Conservation (phyloP, 2,329 filamentous ascomycete genomes). For the Colletotrichum higginsianum region DNA sequence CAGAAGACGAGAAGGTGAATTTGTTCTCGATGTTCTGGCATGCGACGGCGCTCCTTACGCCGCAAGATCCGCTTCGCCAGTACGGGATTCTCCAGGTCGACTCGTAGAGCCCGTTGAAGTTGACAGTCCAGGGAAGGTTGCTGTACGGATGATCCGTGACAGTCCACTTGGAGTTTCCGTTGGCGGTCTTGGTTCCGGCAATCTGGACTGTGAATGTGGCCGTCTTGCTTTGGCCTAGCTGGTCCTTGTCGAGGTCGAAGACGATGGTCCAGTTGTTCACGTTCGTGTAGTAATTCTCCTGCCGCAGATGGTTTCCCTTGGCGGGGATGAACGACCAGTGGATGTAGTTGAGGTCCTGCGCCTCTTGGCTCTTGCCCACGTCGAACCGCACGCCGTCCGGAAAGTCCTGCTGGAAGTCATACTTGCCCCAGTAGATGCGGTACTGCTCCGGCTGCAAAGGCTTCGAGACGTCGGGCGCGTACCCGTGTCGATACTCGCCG, state of each 20-base stretch:
- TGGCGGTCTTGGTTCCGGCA: slow-evolving; percentile 73
- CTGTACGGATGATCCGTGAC: slow-evolving; percentile 64
- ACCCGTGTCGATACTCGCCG: slow-evolving; percentile 73
- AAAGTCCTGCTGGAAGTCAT: slow-evolving; percentile 73
- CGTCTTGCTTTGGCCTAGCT: slow-evolving; percentile 62
- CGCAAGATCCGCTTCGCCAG: slow-evolving; percentile 64
- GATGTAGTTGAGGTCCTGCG: slow-evolving; percentile 72
- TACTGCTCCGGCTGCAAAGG: slow-evolving; percentile 70
- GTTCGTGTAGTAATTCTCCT: slow-evolving; percentile 59
- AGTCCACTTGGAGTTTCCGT: slow-evolving; percentile 71
- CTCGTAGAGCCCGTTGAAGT: slow-evolving; percentile 58
- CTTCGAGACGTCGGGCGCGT: slow-evolving; percentile 62
- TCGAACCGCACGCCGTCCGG: slow-evolving; percentile 71
- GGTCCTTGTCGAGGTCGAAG: slow-evolving; percentile 61
- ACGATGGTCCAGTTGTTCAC: slow-evolving; percentile 74
- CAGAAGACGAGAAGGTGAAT: slow-evolving; percentile 67
- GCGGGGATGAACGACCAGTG: slow-evolving; percentile 77
- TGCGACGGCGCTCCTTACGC: slow-evolving; percentile 70
- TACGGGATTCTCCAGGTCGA: slow-evolving; percentile 72
- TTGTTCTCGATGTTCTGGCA: slow-evolving; percentile 75
- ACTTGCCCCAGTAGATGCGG: slow-evolving; percentile 72
- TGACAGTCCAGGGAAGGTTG: slow-evolving; percentile 64
- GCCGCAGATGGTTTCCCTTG: slow-evolving; percentile 62
- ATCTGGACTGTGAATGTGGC: slow-evolving; percentile 75
- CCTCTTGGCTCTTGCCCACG: slow-evolving; percentile 66